Percentiles rank a stretch among this genome's conserved stretches.
Conservation (phyloP, 2,329 filamentous ascomycete species). For the Fonsecaea multimorphosa region DNA sequence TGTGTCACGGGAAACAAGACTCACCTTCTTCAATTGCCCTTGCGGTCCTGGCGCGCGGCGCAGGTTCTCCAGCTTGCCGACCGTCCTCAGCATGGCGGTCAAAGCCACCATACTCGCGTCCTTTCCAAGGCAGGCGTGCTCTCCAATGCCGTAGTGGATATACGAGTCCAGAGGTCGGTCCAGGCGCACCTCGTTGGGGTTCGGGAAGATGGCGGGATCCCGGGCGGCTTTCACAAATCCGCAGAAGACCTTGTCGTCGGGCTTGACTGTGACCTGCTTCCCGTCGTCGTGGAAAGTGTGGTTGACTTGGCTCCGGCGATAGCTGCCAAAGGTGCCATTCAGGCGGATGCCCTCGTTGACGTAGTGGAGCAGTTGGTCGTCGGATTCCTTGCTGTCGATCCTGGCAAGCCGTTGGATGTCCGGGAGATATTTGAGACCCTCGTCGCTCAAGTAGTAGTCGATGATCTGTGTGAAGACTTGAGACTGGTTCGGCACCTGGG, state of each 20-base stretch:
- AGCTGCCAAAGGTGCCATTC: slow-evolving; percentile 66
- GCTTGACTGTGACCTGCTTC: slow-evolving; percentile 57
- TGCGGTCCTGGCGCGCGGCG: slow-evolving; percentile 67
- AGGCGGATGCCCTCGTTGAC: slow-evolving; percentile 74
- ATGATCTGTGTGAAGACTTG: slow-evolving; percentile 74
- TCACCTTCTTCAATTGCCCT: slow-evolving; percentile 68
- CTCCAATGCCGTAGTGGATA: slow-evolving; percentile 67
- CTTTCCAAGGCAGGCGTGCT: slow-evolving; percentile 67
- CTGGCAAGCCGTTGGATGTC: slow-evolving; percentile 67
- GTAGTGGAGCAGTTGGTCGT: slow-evolving; percentile 71
- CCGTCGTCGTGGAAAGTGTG: slow-evolving; percentile 58
- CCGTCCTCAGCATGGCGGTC: slow-evolving; percentile 69
- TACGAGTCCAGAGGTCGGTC: slow-evolving; percentile 69
- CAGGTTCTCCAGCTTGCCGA: slow-evolving; percentile 67
- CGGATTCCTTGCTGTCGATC: slow-evolving; percentile 61
- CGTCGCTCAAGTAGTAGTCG: slow-evolving; percentile 71
- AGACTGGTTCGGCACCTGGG: slow-evolving; percentile 73
- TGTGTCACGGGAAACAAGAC: too few species aligned
- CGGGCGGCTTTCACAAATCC: slow-evolving; percentile 65
- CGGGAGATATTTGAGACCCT: slow-evolving; percentile 62
- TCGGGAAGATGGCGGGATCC: slow-evolving; percentile 65
- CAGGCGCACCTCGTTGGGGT: slow-evolving; percentile 66
- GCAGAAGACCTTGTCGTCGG: slow-evolving; percentile 67
- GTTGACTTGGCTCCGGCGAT: slow-evolving; percentile 60
- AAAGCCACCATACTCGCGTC: slow-evolving; percentile 67